A percentile compares a stretch with the other conserved stretches of the same genome.
These are phyloP conservation scores for Neofusicoccum parvum DNA, from an alignment of 2,329 filamentous ascomycete species.

Conservation along the genomic window DNA sequence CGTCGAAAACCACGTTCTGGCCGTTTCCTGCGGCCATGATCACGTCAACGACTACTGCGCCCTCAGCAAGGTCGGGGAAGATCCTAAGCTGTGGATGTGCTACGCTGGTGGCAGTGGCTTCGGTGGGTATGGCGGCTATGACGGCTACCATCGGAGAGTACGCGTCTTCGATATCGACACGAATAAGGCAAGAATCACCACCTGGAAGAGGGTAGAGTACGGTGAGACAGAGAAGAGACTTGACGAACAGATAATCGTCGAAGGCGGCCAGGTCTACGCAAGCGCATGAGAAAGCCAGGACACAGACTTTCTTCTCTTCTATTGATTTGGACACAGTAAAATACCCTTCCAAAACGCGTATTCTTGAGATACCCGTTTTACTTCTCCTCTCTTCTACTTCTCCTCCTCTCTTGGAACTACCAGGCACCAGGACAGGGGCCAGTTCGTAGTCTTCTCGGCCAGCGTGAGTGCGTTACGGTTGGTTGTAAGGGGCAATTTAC, in stretches of 20 bases:
- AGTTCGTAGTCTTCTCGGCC: neutral
- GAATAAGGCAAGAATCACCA: conserved; percentile 83
- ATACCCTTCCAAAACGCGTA: conserved; percentile 17
- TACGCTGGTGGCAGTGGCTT: conserved; percentile 92
- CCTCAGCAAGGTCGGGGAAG: conserved; percentile 55
- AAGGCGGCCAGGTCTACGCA: conserved; percentile 53
- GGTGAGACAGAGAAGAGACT: conserved; percentile 55
- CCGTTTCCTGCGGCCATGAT: conserved; percentile 92
- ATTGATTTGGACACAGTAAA: conserved; percentile 8
- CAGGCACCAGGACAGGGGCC: neutral
- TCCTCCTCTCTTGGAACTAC: conserved; percentile 1
- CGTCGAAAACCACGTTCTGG: conserved; percentile 79
- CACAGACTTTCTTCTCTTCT: neutral
- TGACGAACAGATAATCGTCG: conserved; percentile 64
- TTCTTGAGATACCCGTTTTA: conserved; percentile 12
- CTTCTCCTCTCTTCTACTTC: neutral
- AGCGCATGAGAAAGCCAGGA: neutral
- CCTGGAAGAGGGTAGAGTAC: conserved; percentile 86
- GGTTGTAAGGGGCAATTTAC: neutral
- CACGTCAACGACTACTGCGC: conserved; percentile 97
- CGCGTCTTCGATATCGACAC: conserved; percentile 92
- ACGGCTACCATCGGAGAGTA: conserved; percentile 78
- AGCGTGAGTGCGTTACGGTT: neutral
- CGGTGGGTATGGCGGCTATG: conserved; percentile 92
- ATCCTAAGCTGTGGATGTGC: conserved; percentile 86